Evolutionary conservation across 768 basidiomycete genomes (phyloP).

Genomic region (Suillus plorans): DNA sequence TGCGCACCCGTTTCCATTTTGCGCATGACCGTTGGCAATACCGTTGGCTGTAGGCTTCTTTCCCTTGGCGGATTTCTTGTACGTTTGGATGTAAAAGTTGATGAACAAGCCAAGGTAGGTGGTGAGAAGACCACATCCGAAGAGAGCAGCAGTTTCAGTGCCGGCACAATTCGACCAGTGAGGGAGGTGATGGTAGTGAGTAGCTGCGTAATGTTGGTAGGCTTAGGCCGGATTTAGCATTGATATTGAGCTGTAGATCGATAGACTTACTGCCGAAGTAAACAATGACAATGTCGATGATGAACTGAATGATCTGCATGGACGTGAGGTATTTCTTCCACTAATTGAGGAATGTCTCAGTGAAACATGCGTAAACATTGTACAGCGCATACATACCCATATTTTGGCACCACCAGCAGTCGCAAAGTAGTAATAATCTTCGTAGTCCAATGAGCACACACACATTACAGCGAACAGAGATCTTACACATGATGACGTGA

Average conservation of each 20-base stretch:
- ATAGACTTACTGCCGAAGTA: slow-evolving; percentile 89
- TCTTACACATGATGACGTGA: slow-evolving; percentile 97
- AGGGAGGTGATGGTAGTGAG: slow-evolving; percentile 67
- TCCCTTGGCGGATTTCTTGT: slow-evolving; percentile 60
- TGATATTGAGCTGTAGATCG: slow-evolving; percentile 1
- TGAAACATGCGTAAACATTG: slow-evolving; percentile 6
- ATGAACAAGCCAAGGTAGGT: slow-evolving; percentile 94
- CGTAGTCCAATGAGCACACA: background rate
- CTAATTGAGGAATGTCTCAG: slow-evolving; percentile 37
- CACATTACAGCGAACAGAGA: slow-evolving; percentile 2
- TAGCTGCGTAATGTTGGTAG: slow-evolving; percentile 78
- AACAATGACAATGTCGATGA: slow-evolving; percentile 86
- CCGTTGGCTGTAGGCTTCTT: slow-evolving; percentile 34
- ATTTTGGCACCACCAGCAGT: slow-evolving; percentile 96
- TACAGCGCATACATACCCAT: slow-evolving; percentile 61
- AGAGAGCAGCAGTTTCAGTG: slow-evolving; percentile 81
- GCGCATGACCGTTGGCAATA: slow-evolving; percentile 42
- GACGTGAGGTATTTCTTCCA: slow-evolving; percentile 99
- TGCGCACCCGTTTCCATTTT: slow-evolving; percentile 33
- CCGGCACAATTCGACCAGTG: slow-evolving; percentile 82
- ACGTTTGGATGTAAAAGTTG: slow-evolving; percentile 88
- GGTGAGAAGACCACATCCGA: slow-evolving; percentile 86
- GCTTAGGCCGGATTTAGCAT: slow-evolving; percentile 36
- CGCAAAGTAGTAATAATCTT: slow-evolving; percentile 99
- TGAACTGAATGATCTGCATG: slow-evolving; percentile 96